phyloP scores from a whole-genome alignment of 1,284 basidiomycete species.

The Apiotrichum gamsii region DNA sequence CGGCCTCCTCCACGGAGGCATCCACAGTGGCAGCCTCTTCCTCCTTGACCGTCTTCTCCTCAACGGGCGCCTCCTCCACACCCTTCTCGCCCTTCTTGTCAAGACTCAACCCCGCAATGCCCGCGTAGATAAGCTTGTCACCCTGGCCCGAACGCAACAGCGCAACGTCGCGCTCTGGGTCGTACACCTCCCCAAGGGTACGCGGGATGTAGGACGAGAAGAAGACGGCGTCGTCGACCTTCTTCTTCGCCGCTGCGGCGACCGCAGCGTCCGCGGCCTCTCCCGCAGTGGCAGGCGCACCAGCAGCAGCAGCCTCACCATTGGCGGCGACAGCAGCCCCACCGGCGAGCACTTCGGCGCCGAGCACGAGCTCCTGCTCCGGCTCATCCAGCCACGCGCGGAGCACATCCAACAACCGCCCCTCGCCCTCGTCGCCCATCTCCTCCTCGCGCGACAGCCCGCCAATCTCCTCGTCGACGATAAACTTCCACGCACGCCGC shows the following conservation, averaged over 20 bases:
- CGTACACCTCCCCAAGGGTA: conserved; percentile 80
- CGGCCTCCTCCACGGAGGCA: conserved; percentile 9
- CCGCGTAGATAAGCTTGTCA: conserved; percentile 71
- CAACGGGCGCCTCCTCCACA: conserved; percentile 1
- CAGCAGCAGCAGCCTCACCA: neutral
- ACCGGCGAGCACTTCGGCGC: conserved; percentile 8
- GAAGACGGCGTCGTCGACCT: conserved; percentile 79
- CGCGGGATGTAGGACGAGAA: conserved; percentile 86
- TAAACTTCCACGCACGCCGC: conserved; percentile 78
- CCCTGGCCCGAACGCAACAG: conserved; percentile 64
- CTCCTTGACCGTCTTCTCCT: conserved; percentile 3
- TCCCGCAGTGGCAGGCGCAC: neutral
- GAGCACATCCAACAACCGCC: conserved; percentile 46
- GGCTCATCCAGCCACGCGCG: conserved; percentile 54
- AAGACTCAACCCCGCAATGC: conserved; percentile 67
- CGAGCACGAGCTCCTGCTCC: conserved; percentile 13
- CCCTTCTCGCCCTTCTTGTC: conserved; percentile 22
- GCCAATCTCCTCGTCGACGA: conserved; percentile 56
- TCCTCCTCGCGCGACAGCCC: conserved; percentile 18
- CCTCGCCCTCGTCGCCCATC: conserved; percentile 43
- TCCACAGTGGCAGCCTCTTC: neutral
- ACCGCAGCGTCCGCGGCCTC: neutral
- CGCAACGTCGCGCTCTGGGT: conserved; percentile 83
- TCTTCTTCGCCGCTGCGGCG: conserved; percentile 12
- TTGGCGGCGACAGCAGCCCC: conserved; percentile 22